Evolutionary conservation across 192 early-diverging fungal species (phyloP), one percentile per base, ranked within the genome.

Genomic region (Paraglomus brasilianum): DNA sequence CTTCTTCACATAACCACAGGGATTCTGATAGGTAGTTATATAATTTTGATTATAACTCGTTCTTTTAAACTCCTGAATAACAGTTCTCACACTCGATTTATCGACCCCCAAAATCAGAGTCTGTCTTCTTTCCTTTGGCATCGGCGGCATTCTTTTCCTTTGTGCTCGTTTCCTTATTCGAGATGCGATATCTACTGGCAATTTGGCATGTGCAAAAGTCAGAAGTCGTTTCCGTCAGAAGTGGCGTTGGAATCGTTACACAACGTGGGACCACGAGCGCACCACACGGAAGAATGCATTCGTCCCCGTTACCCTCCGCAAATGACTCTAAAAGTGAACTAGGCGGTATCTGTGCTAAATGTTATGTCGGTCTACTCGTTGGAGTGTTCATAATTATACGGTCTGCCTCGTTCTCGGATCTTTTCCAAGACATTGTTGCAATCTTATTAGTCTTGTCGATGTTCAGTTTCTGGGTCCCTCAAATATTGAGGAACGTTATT

Each of bases 401-500:
- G 17, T 51, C 13, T 53, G 6, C 1, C 5, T 17, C 4, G n/a
- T 9, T 11, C 6, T 52, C 43, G 24, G 4, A 3, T 17, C 5
- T 2, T 36, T 15, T 85, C 9, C 80, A 80, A 60, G 72, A 83
- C 59, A 38, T 81, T 40, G 72, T 80, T 69, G 71, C 86, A 38
- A 58, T 58, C 5, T 46, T 80, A 50, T 57, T 82, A 36, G 75
- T 83, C 8, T 66, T 85, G 11, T 56, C 66, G 2, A 62, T 86
- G 39, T 88, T 82, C 75, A 91, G 89, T 2, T 89, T 86, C 77
- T 93, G 92, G 92, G 74, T 91, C 11, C 92, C 92, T n/a, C 92
- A 93, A 61, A 90, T 91, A 50, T 74, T 83, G 30, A 81, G 88
- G 72, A 92, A 91, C 57, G 80, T 87, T 17, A 76, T 72, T 17